Evolutionary conservation across 2,329 filamentous ascomycete genomes (phyloP), one percentile per base, ranked within the genome.

Genomic region (Trichoderma sp.): DNA sequence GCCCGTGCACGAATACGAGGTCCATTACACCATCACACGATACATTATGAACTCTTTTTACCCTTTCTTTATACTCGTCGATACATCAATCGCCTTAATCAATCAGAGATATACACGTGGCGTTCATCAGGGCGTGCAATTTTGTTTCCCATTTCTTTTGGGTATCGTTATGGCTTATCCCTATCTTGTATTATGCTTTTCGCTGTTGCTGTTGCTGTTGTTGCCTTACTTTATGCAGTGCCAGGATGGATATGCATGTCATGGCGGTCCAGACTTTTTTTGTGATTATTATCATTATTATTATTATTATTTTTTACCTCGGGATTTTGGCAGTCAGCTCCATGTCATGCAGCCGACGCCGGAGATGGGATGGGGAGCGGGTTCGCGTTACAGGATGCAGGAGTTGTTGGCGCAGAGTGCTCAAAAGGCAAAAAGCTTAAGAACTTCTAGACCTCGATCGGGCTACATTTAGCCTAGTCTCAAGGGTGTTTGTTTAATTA

Each of bases 361-460:
- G 52, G 59, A 52, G 37, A 34, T 26, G 37, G 37, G 37, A 37
- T 30, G 52, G 52, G 28, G 54, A n/a, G 26, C 26, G 26, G 37
- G 39, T 56, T 51, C 16, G 21, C 21, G 28, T 26, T 26, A 34
- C n/a, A 16, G 34, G 30, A 37, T 59, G 56, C 60, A 16, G 49
- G 60, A 55, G 60, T 54, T 49, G 32, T 64, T 66, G 54, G 63
- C 54, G 39, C 21, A 58, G 28, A 16, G 39, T 49, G 30, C 39
- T 58, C 46, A 43, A 30, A 24, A 11, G 18, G 30, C 56, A 30
- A 24, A 24, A n/a, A 43, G 30, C 56, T 60, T 60, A 43, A 18
- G 65, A 39, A 49, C 46, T 54, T 68, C 56, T 68, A 60, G 65
- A 68, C 65, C 56, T 68, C 65, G 34, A 60, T 49, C 30, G 43